Conservation (phyloP, 1,284 basidiomycete genomes). For the Ceratobasidium sp. region DNA sequence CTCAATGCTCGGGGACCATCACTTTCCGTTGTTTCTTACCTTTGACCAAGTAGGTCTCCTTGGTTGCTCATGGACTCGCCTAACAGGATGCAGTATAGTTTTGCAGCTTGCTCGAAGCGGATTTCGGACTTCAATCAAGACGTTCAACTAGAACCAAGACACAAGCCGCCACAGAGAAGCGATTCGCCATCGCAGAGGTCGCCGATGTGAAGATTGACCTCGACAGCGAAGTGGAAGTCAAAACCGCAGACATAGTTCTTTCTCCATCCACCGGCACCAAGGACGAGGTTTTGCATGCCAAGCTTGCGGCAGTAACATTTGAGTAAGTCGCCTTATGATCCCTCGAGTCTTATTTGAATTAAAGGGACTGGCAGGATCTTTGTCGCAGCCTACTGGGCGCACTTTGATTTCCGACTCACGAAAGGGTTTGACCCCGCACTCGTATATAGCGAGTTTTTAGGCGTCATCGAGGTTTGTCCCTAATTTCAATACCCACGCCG, state of each 20-base stretch:
- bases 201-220: slow-evolving; percentile 32
- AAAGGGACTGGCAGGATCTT: slow-evolving; percentile 6
- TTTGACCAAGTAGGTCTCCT: slow-evolving; percentile 28
- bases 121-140: slow-evolving; percentile 40
- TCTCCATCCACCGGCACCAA: background rate
- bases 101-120: slow-evolving; percentile 44
- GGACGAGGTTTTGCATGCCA: slow-evolving; percentile 13
- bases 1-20: slow-evolving; percentile 21
- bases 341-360: background rate
- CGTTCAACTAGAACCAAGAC: slow-evolving; percentile 38
- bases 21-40: slow-evolving; percentile 34
- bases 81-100: slow-evolving; percentile 51
- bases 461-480: slow-evolving; percentile 49
- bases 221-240: slow-evolving; percentile 30
- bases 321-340: slow-evolving; percentile 5
- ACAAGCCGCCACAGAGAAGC: slow-evolving; percentile 40
- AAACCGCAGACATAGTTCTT: background rate
- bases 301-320: slow-evolving; percentile 21
- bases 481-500: background rate
- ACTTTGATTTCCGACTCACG: slow-evolving; percentile 61
- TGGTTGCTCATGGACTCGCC: background rate
- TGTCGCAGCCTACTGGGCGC: slow-evolving; percentile 62
- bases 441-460: slow-evolving; percentile 71
- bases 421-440: slow-evolving; percentile 65
- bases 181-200: slow-evolving; percentile 21